Conservation (phyloP, 2,329 filamentous ascomycete genomes). For the Stemphylium beticola region DNA sequence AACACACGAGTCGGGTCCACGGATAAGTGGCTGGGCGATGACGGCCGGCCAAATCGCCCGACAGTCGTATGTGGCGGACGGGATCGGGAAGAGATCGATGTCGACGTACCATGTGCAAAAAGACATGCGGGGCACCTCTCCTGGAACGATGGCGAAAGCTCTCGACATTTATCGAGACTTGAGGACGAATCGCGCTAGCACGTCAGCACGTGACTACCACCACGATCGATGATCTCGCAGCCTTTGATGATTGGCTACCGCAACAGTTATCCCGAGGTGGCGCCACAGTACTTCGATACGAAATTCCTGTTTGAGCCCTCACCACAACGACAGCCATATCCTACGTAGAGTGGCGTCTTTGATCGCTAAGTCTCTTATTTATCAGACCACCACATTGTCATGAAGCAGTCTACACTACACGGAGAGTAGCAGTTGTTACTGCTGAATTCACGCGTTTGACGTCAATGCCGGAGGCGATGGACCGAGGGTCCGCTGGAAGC, state of each 20-base stretch:
- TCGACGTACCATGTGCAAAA: neutral
- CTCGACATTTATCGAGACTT: neutral
- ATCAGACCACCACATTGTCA: neutral
- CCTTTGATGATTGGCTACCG: neutral
- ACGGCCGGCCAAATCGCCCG: no score
- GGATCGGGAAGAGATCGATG: no score
- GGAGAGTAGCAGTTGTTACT: neutral
- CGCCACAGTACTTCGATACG: conserved; percentile 4
- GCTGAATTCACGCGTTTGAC: neutral
- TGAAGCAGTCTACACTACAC: neutral
- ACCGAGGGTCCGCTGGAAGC: neutral
- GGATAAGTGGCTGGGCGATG: no score
- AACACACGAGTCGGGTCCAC: no score
- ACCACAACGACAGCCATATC: neutral
- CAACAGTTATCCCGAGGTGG: neutral
- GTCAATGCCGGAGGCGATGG: conserved; percentile 3
- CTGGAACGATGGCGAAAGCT: neutral
- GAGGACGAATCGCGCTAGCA: conserved; percentile 1
- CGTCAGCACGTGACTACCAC: neutral
- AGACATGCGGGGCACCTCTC: neutral
- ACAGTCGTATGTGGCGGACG: no score
- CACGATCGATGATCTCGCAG: neutral
- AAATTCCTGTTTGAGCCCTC: conserved; percentile 1
- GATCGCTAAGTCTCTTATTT: neutral
- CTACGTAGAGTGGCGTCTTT: neutral